A percentile compares a stretch with the other conserved stretches of the same genome.
phyloP scores from a whole-genome alignment of 768 basidiomycete genomes.

The Crucibulum laeve region DNA sequence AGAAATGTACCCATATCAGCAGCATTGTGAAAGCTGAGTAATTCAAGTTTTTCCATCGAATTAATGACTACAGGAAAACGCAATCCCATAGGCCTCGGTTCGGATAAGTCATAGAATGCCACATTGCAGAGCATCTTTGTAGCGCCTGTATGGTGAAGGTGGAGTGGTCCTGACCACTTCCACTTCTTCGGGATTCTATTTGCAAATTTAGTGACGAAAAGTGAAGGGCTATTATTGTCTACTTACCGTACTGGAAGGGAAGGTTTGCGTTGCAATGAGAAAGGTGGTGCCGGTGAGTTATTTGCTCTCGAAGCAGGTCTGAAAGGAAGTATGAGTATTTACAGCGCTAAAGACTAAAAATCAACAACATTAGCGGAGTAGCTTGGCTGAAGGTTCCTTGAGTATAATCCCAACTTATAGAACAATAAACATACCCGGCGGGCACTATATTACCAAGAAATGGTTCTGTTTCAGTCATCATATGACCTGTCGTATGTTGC shows the following conservation, averaged over 20 bases:
- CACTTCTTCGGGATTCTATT: constrained; percentile 55
- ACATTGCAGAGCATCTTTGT: constrained; percentile 47
- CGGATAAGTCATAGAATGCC: constrained; percentile 39
- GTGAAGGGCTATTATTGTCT: neutral
- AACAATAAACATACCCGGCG: too few relatives aligned
- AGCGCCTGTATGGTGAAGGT: constrained; percentile 29
- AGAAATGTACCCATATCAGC: constrained; percentile 43
- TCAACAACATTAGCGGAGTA: too few relatives aligned
- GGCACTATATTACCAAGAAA: too few relatives aligned
- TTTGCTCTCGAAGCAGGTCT: too few relatives aligned
- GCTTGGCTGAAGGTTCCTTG: too few relatives aligned
- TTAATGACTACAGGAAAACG: constrained; percentile 46
- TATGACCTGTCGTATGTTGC: too few relatives aligned
- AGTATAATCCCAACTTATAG: too few relatives aligned
- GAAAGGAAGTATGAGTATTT: too few relatives aligned
- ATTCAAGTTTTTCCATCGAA: constrained; percentile 32
- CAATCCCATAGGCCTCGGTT: constrained; percentile 33
- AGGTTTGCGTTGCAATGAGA: constrained; percentile 8
- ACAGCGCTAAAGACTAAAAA: too few relatives aligned
- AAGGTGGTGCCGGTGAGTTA: too few relatives aligned
- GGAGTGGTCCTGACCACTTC: constrained; percentile 61
- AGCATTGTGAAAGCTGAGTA: constrained; percentile 45
- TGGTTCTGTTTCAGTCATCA: too few relatives aligned
- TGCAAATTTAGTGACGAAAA: neutral
- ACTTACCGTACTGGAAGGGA: constrained; percentile 16